Conservation (phyloP, 371 early-diverging fungal species). For the Paraphysoderma sedebokerense region DNA sequence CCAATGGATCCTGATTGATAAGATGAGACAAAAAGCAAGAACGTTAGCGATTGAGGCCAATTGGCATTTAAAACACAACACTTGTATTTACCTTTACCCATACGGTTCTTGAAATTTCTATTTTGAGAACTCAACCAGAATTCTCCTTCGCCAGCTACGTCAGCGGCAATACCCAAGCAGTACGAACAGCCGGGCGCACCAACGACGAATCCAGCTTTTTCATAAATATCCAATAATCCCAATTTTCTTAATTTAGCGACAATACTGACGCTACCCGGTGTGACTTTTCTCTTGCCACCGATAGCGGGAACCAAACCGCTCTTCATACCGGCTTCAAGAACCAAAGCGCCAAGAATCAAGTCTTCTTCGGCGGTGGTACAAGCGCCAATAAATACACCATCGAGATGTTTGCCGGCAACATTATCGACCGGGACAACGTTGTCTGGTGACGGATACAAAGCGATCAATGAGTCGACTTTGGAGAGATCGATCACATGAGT, state of each 20-base stretch:
- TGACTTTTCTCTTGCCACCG: constrained; percentile 48
- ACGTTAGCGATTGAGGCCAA: no score
- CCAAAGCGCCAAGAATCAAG: constrained; percentile 50
- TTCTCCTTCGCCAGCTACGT: constrained; percentile 55
- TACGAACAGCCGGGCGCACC: constrained; percentile 75
- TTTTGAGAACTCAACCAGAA: constrained; percentile 63
- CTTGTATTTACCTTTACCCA: constrained; percentile 70
- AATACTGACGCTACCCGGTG: constrained; percentile 60
- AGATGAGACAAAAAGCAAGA: no score
- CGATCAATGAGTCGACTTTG: constrained; percentile 45
- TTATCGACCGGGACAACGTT: constrained; percentile 46
- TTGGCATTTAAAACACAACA: no score
- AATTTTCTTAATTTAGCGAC: constrained; percentile 53
- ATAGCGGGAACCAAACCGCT: constrained; percentile 35
- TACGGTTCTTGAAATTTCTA: constrained; percentile 64
- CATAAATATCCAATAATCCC: constrained; percentile 49
- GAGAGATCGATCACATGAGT: constrained; percentile 47
- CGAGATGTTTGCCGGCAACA: constrained; percentile 38
- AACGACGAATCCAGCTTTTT: constrained; percentile 49
- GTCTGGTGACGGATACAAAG: constrained; percentile 55
- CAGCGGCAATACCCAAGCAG: constrained; percentile 62
- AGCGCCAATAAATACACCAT: constrained; percentile 61
- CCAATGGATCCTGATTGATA: constrained; percentile 45
- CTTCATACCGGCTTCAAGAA: constrained; percentile 49
- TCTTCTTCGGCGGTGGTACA: constrained; percentile 73